These are phyloP conservation scores for Millerozyma acaciae DNA, from an alignment of 805 yeast species.

Conservation along the genomic window DNA sequence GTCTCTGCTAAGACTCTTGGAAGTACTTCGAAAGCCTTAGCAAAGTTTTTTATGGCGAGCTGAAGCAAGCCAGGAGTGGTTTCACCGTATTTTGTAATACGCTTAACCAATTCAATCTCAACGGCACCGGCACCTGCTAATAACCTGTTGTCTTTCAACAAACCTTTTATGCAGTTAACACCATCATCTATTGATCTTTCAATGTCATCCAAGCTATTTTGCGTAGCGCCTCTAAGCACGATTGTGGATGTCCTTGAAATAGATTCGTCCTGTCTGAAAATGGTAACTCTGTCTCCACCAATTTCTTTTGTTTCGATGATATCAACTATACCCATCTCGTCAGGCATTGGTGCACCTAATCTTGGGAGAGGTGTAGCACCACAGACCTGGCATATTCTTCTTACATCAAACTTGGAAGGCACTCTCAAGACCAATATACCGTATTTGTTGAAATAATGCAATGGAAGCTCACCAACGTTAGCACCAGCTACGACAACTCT, in stretches of 20 bases:
- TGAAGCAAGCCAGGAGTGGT: constrained; percentile 90
- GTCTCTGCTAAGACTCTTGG: constrained; percentile 94
- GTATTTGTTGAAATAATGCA: constrained; percentile 87
- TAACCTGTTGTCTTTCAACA: constrained; percentile 72
- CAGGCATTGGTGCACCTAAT: constrained; percentile 92
- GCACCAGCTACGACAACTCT: constrained; percentile 92
- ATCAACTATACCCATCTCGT: constrained; percentile 87
- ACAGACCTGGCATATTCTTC: constrained; percentile 92
- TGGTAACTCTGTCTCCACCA: constrained; percentile 96
- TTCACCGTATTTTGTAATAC: constrained; percentile 83
- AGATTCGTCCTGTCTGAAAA: constrained; percentile 78
- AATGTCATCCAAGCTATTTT: constrained; percentile 86
- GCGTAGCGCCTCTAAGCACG: constrained; percentile 93
- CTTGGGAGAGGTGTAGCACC: constrained; percentile 96
- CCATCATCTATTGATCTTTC: constrained; percentile 98
- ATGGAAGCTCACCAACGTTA: constrained; percentile 86
- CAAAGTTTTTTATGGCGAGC: constrained; percentile 90
- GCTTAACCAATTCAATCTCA: constrained; percentile 81
- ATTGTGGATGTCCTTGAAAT: constrained; percentile 81
- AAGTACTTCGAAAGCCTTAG: constrained; percentile 89
- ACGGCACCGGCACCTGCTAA: constrained; percentile 96
- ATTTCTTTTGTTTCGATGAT: constrained; percentile 87
- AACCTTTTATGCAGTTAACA: constrained; percentile 84
- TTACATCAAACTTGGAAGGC: constrained; percentile 88
- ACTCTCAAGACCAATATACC: constrained; percentile 82